Evolutionary conservation across 768 basidiomycete genomes (phyloP).

Genomic region (Fistulinella prunicolor): DNA sequence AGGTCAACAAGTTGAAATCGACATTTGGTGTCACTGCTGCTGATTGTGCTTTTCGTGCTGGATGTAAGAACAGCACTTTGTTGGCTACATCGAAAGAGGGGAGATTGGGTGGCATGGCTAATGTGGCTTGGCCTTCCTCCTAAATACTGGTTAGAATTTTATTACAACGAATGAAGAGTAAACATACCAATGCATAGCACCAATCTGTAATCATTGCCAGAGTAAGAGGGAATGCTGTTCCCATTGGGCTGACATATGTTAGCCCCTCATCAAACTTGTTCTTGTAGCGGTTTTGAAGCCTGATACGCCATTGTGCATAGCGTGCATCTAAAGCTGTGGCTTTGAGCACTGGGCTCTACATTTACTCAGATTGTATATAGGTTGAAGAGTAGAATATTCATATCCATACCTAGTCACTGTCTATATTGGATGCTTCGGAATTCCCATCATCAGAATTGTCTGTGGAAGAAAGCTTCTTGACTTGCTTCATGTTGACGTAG

Average conservation of each 20-base stretch:
- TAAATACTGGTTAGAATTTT: background rate
- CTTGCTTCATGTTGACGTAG: constrained; percentile 3
- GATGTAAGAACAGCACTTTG: constrained; percentile 1
- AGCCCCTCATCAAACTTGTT: constrained; percentile 1
- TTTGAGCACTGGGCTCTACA: no score
- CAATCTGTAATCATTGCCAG: constrained; percentile 11
- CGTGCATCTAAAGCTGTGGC: background rate
- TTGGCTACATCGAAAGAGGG: background rate
- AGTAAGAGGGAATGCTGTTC: background rate
- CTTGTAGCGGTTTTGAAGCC: constrained; percentile 2
- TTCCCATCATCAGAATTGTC: background rate
- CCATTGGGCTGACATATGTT: constrained; percentile 6
- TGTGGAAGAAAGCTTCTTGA: background rate
- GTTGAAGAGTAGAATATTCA: no score
- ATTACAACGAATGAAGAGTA: background rate
- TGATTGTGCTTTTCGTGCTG: background rate
- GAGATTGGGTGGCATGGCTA: constrained; percentile 1
- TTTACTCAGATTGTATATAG: no score
- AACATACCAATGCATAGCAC: constrained; percentile 1
- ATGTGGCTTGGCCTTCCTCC: constrained; percentile 7
- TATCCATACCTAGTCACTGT: no score
- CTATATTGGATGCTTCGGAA: no score
- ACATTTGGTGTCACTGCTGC: background rate
- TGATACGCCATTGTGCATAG: constrained; percentile 1
- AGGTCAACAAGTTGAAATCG: constrained; percentile 1